These are phyloP conservation scores for Euphorbia corollata DNA, from an alignment of 441 rosid genomes.

Conservation along the genomic window DNA sequence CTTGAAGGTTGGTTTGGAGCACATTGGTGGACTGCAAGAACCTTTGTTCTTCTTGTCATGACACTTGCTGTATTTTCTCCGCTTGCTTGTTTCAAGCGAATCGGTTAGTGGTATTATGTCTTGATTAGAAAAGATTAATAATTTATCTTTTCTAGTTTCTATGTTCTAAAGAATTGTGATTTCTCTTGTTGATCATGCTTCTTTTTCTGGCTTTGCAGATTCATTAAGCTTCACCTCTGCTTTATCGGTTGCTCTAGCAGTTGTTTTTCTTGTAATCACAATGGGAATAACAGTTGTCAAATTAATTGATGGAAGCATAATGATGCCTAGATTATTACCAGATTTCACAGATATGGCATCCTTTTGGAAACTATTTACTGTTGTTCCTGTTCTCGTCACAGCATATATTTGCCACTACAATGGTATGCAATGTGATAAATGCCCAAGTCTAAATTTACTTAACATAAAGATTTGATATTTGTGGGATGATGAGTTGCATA, in stretches of 20 bases:
- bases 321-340: conserved; percentile 82
- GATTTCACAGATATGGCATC: conserved; percentile 61
- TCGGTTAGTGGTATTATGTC: conserved; percentile 48
- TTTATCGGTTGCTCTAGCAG: conserved; percentile 76
- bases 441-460: not conserved
- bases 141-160: conserved; percentile 1
- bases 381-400: conserved; percentile 86
- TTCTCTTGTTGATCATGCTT: conserved; percentile 10
- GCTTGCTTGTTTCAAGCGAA: conserved; percentile 80
- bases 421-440: conserved; percentile 36
- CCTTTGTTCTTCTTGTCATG: conserved; percentile 56
- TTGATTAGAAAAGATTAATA: conserved; percentile 1
- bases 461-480: not conserved
- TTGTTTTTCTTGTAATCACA: conserved; percentile 77
- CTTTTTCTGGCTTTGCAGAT: conserved; percentile 48
- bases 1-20: conserved; percentile 99
- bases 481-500: not conserved
- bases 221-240: conserved; percentile 93
- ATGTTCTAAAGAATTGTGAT: not conserved
- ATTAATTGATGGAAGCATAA: conserved; percentile 57
- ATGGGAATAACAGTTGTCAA: conserved; percentile 69
- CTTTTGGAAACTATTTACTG: conserved; percentile 78
- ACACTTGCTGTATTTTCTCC: conserved; percentile 79
- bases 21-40: conserved; percentile 88
- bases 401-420: conserved; percentile 94